A percentile compares a stretch with the other conserved stretches of the same genome.
These are phyloP conservation scores for Diaporthe batatas DNA, from an alignment of 2,329 filamentous ascomycete species.

Conservation along the genomic window DNA sequence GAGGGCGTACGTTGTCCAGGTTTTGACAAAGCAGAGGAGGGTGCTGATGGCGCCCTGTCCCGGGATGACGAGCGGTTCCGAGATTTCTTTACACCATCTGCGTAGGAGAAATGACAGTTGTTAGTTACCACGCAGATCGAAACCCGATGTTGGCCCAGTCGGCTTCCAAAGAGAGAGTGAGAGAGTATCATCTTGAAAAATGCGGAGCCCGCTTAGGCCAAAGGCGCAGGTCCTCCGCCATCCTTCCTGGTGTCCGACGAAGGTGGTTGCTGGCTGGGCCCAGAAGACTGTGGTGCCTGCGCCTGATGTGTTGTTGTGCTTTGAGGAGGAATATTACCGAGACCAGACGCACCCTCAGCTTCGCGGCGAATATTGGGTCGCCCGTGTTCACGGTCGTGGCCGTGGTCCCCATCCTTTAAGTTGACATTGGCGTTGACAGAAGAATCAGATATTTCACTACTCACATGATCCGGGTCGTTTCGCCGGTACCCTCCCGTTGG, in stretches of 20 bases:
- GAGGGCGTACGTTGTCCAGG: slow-evolving; percentile 39
- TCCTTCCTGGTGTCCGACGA: slow-evolving; percentile 22
- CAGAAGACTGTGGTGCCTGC: not conserved
- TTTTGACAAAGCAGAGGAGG: slow-evolving; percentile 13
- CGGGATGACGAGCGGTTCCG: slow-evolving; percentile 16
- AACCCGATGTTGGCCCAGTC: not conserved
- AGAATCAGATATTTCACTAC: slow-evolving; percentile 39
- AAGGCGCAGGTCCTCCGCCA: not conserved
- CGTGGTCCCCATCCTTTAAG: slow-evolving; percentile 12
- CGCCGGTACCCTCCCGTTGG: slow-evolving; percentile 44
- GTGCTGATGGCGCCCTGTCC: slow-evolving; percentile 22
- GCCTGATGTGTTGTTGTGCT: slow-evolving; percentile 12
- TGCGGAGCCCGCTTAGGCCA: slow-evolving; percentile 15
- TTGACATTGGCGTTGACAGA: slow-evolving; percentile 35
- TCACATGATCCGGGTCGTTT: slow-evolving; percentile 42
- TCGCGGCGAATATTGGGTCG: slow-evolving; percentile 23
- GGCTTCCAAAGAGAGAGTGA: not conserved
- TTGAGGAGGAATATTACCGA: slow-evolving; percentile 33
- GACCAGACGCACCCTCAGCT: slow-evolving; percentile 40
- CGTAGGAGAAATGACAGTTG: slow-evolving; percentile 5
- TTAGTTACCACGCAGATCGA: slow-evolving; percentile 26
- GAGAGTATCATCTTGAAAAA: not conserved
- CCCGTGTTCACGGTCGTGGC: slow-evolving; percentile 10
- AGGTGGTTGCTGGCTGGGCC: not conserved
- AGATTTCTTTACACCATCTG: slow-evolving; percentile 42